Evolutionary conservation across 106 monocot genomes (phyloP).

Genomic region (Hemerocallis citrina): DNA sequence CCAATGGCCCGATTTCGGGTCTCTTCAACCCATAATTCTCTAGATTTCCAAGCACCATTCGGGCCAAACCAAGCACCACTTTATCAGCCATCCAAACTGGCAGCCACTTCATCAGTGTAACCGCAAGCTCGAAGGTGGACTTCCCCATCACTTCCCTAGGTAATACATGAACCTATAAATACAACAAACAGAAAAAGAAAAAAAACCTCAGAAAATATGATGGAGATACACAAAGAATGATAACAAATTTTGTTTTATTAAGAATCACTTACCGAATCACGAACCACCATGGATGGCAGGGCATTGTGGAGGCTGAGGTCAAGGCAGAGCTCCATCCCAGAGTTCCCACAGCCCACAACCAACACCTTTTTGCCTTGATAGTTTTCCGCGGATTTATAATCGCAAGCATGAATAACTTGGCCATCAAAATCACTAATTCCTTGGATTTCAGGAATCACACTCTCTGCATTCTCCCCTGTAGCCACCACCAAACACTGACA

Average conservation of each 20-base stretch:
- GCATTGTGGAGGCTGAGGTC: conserved; percentile 35
- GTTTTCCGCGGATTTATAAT: conserved; percentile 39
- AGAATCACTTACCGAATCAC: conserved; percentile 28
- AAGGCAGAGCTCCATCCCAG: conserved; percentile 56
- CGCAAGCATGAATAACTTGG: conserved; percentile 24
- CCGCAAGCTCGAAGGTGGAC: conserved; percentile 42
- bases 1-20: conserved; percentile 32
- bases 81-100: conserved; percentile 36
- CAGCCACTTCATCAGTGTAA: conserved; percentile 28
- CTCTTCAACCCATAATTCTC: conserved; percentile 35
- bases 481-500: conserved; percentile 57
- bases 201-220: neutral
- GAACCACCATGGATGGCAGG: conserved; percentile 40
- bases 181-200: neutral
- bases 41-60: conserved; percentile 28
- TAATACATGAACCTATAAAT: conserved; percentile 43
- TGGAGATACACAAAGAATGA: neutral
- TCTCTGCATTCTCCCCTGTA: conserved; percentile 48
- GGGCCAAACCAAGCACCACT: conserved; percentile 22
- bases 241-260: neutral
- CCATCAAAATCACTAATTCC: conserved; percentile 27
- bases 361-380: conserved; percentile 42
- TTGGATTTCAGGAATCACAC: conserved; percentile 33
- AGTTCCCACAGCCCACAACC: conserved; percentile 57
- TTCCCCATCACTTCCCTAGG: conserved; percentile 47